Evolutionary conservation across 2,329 filamentous ascomycete species (phyloP).

Genomic region (Chaetomiaceae sp.): DNA sequence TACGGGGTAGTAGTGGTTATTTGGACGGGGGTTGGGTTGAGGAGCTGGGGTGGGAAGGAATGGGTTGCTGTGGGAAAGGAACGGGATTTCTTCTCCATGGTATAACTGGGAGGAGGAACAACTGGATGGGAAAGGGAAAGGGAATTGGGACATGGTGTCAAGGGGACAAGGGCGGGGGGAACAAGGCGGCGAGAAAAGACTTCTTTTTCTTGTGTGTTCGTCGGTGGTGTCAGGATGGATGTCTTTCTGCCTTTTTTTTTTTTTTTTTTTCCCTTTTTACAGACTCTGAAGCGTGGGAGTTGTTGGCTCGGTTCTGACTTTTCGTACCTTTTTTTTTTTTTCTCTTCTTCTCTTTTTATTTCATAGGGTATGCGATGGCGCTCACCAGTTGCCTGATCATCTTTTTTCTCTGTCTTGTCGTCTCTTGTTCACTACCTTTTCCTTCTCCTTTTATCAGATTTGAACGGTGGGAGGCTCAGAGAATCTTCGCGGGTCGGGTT

Average conservation of each 20-base stretch:
- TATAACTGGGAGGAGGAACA: neutral
- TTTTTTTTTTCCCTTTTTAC: conserved; percentile 1
- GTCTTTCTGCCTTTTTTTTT: neutral
- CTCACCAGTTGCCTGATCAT: no score
- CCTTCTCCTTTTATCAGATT: no score
- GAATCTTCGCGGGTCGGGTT: no score
- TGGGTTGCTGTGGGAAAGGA: no score
- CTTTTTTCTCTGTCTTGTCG: no score
- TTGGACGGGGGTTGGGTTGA: neutral
- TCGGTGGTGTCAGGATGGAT: no score
- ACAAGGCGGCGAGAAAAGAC: neutral
- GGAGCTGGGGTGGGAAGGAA: no score
- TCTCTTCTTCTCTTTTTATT: no score
- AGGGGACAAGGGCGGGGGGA: neutral
- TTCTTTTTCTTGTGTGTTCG: neutral
- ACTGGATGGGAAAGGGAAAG: neutral
- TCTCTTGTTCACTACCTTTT: no score
- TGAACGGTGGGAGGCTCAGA: no score
- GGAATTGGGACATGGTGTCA: neutral
- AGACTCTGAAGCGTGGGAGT: conserved; percentile 19
- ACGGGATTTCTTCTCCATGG: no score
- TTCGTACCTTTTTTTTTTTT: neutral
- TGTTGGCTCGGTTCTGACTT: neutral
- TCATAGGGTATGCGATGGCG: no score
- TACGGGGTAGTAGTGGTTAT: conserved; percentile 41